Percentiles rank a stretch among this genome's conserved stretches.
phyloP scores from a whole-genome alignment of 768 basidiomycete genomes.

The Gelatoporia subvermispora region DNA sequence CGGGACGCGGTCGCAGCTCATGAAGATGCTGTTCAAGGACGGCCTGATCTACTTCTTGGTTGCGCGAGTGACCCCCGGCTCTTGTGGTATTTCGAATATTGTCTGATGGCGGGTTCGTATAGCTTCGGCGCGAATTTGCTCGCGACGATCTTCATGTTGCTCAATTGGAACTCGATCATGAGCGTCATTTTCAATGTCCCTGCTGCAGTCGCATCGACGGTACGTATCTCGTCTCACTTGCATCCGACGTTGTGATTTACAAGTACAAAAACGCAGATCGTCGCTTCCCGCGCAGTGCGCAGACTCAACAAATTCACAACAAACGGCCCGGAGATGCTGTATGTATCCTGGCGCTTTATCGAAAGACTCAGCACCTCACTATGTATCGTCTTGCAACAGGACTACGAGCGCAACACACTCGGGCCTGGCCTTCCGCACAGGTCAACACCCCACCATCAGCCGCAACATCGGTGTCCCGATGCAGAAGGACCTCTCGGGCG shows the following conservation, averaged over 20 bases:
- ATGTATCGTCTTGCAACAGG: not conserved
- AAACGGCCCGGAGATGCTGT: constrained; percentile 50
- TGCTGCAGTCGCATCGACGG: constrained; percentile 65
- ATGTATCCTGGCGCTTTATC: constrained; percentile 20
- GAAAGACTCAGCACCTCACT: not conserved
- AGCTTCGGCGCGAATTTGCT: constrained; percentile 38
- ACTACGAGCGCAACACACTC: not conserved
- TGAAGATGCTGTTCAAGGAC: constrained; percentile 63
- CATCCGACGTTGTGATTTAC: not conserved
- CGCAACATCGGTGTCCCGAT: constrained; percentile 29
- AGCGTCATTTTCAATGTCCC: constrained; percentile 72
- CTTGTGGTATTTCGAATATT: not conserved
- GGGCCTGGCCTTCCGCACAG: constrained; percentile 23
- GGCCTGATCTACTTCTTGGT: constrained; percentile 74
- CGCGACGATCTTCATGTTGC: constrained; percentile 56
- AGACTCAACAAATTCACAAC: constrained; percentile 55
- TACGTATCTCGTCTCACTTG: constrained; percentile 19
- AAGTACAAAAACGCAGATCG: constrained; percentile 41
- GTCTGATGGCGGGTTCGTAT: constrained; percentile 10
- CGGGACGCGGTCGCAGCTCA: constrained; percentile 37
- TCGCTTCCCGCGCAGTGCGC: constrained; percentile 58
- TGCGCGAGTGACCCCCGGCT: constrained; percentile 52
- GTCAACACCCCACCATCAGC: constrained; percentile 55
- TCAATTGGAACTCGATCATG: constrained; percentile 66
- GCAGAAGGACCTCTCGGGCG: constrained; percentile 36